Evolutionary conservation across 106 monocot genomes (phyloP), one percentile per base, ranked within the genome.

Genomic region (Phalaenopsis equestris): DNA sequence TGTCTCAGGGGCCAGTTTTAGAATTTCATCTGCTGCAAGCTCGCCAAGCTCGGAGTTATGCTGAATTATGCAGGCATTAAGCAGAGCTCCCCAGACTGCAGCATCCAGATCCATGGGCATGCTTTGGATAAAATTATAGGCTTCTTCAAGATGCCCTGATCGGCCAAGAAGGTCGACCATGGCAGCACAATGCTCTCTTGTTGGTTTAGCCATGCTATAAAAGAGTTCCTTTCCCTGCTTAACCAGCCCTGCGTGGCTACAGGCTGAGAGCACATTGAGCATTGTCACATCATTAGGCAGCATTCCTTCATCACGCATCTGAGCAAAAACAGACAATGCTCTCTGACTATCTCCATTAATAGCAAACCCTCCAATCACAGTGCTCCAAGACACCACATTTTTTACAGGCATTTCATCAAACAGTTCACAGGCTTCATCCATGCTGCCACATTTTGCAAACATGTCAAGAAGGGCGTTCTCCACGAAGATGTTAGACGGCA

Each of bases 121-220:
- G 67, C 48, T 81, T 72, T 80, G 55, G 55, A 91, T 85, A 49
- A 91, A 23, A 41, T n/a, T 6, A 37, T 80, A 65, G 37, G 89
- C 91, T 56, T 87, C 87, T 55, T 57, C 67, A 1, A 91, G 30
- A 10, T n/a, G 75, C 11, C 91, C 87, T 1, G 82, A 87, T 75
- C 91, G 78, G 19, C 89, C 80, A 9, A 91, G 55, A 30, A 91
- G 83, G 80, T 91, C 91, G 52, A 89, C 85, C 83, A 91, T 87
- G 43, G 89, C 87, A 18, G 89, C 91, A 67, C 83, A 89, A 41
- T 91, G 91, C 82, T 91, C 78, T 56, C 87, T 48, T 15, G 55
- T 73, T 18, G 89, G 89, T 18, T 75, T 75, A 47, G 75, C 6
- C 0, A 80, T 67, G 65, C 52, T 41, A 8, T 17, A 14, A 65